Evolutionary conservation across 495 filamentous ascomycete genomes (phyloP), one percentile per base, ranked within the genome.

Genomic region (Beverwykella pulmonaria): DNA sequence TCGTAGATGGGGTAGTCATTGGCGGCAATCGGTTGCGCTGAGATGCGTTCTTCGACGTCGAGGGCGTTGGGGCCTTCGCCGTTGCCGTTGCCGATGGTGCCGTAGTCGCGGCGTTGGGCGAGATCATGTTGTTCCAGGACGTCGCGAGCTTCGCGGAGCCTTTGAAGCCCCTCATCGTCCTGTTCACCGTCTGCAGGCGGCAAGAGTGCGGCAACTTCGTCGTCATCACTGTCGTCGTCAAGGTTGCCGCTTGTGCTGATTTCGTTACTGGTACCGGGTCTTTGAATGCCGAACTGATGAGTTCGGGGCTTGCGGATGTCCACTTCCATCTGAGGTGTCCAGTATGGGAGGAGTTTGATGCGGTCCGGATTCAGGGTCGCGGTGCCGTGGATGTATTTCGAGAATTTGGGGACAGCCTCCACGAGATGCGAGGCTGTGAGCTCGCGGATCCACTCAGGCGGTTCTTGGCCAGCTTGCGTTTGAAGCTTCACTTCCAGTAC

Each of bases 371-470:
- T 94, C 20, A 98, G 76, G 0, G 85, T 91, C 9, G 93, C 92
- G 0, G 87, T 90, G 53, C 94, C 94, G 76, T 99, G 94, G 64
- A 99, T 99, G 77, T 98, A 99, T 79, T 99, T 99, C 71, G 92
- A 96, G 81, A 97, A 99, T 74, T 99, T 99, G 54, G 94, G 94
- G 1, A 98, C 93, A 0, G 95, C 94, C 76, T 99, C 94, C 15
- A 99, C 94, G 25, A 99, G 83, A 76, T 99, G 94, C 70, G 90
- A 94, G 17, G 91, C 83, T 23, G 90, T 94, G 46, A 99, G 82
- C 68, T 97, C 92, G 12, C 91, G 88, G 61, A 97, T 93, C 94
- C 94, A 99, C 72, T 93, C 87, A 0, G 94, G 94, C 23, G 95
- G 94, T 71, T 97, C 92, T 76, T 97, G 93, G n/a, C 95, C 94